phyloP scores from a whole-genome alignment of 176 grass and related monocot genomes.

The Coix lacrymajobi region DNA sequence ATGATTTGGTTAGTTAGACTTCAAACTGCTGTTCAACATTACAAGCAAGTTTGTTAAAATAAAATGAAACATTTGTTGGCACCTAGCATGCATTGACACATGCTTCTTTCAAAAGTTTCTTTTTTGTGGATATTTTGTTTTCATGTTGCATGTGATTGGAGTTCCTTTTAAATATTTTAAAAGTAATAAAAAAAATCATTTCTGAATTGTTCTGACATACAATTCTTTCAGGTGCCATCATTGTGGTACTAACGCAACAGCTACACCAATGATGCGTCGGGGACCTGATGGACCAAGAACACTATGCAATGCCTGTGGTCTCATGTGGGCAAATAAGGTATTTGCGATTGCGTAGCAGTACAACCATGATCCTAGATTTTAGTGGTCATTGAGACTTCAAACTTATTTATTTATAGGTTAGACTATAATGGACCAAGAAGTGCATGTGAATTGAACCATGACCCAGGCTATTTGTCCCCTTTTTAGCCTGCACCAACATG shows the following conservation, averaged over 20 bases:
- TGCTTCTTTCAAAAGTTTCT: background rate
- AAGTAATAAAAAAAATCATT: background rate
- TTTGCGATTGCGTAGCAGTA: background rate
- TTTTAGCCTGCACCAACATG: background rate
- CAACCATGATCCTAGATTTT: constrained; percentile 1
- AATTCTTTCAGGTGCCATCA: constrained; percentile 78
- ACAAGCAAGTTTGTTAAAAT: constrained; percentile 15
- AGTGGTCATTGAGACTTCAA: background rate
- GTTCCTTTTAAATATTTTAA: background rate
- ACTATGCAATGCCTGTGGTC: constrained; percentile 93
- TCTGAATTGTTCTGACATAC: constrained; percentile 3
- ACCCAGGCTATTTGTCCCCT: background rate
- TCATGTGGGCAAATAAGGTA: constrained; percentile 99
- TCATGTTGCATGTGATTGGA: background rate
- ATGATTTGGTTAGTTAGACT: constrained; percentile 15
- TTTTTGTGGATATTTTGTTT: background rate
- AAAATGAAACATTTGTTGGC: constrained; percentile 1
- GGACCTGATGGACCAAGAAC: constrained; percentile 98
- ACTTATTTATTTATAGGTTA: constrained; percentile 14
- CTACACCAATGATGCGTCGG: constrained; percentile 96
- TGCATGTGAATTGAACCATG: background rate
- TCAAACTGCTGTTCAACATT: background rate
- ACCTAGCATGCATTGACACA: background rate
- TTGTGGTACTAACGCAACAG: constrained; percentile 66
- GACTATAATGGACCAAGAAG: background rate